phyloP scores from a whole-genome alignment of 331 rosid genomes.

The Acacia concinna region DNA sequence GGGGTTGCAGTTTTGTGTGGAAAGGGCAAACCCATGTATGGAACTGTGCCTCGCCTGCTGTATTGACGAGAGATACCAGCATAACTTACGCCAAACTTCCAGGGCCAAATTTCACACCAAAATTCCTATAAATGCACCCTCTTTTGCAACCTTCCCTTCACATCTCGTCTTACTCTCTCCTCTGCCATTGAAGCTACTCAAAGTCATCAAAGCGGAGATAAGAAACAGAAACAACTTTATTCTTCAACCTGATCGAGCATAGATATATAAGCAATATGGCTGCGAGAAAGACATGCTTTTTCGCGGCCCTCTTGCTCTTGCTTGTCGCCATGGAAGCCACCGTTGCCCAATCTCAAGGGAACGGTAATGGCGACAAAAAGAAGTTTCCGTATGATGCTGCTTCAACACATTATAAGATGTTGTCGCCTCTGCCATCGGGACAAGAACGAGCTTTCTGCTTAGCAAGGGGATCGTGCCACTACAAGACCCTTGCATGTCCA shows the following conservation, averaged over 20 bases:
- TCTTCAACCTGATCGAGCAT: not conserved
- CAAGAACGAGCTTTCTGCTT: constrained; percentile 60
- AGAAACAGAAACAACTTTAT: constrained; percentile 24
- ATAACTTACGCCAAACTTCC: constrained; percentile 45
- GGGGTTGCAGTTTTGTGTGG: not conserved
- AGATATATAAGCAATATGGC: constrained; percentile 39
- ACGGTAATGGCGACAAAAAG: not conserved
- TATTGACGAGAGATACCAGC: constrained; percentile 28
- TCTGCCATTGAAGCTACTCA: constrained; percentile 25
- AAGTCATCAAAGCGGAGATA: constrained; percentile 30
- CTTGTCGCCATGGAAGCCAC: constrained; percentile 45
- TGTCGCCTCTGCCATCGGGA: constrained; percentile 41
- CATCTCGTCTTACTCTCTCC: constrained; percentile 30
- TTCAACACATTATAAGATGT: constrained; percentile 25
- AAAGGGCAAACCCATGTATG: not conserved
- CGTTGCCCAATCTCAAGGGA: constrained; percentile 45
- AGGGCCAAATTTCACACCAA: constrained; percentile 24
- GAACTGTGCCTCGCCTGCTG: constrained; percentile 8
- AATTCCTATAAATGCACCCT: constrained; percentile 26
- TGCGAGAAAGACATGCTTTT: constrained; percentile 34
- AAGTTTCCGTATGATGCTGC: constrained; percentile 8
- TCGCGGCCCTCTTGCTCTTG: constrained; percentile 48
- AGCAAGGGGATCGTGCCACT: constrained; percentile 37
- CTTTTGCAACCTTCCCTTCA: not conserved
- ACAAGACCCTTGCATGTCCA: constrained; percentile 58